These are phyloP conservation scores for Suhomyces wounanorum DNA, from an alignment of 1,139 yeast species.

Conservation along the genomic window DNA sequence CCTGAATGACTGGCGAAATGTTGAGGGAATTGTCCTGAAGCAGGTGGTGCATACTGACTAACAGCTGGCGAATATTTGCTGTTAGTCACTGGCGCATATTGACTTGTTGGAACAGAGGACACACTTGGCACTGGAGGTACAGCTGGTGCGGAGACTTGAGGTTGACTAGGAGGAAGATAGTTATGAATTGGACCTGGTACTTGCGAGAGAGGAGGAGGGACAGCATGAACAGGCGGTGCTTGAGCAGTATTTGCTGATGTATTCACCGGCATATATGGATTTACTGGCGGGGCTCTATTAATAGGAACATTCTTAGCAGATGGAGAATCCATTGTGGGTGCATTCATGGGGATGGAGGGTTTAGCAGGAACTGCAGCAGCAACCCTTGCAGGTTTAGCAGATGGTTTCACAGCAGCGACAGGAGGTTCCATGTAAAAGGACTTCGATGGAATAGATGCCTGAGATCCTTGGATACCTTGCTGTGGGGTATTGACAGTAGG, in stretches of 20 bases:
- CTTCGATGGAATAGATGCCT: background rate
- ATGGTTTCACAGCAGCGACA: constrained; percentile 27
- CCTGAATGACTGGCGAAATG: background rate
- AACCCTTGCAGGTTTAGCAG: constrained; percentile 34
- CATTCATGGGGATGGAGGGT: constrained; percentile 15
- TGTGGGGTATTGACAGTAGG: background rate
- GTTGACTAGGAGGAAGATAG: background rate
- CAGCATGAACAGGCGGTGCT: background rate
- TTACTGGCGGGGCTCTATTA: constrained; percentile 16
- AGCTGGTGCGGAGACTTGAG: background rate
- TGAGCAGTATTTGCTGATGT: constrained; percentile 7
- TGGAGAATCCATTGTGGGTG: constrained; percentile 13
- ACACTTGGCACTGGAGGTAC: background rate
- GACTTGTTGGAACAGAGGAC: background rate
- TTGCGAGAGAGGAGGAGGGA: background rate
- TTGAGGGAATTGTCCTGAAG: constrained; percentile 2
- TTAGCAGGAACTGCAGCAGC: constrained; percentile 21
- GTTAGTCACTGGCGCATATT: constrained; percentile 8
- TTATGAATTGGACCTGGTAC: background rate
- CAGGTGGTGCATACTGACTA: constrained; percentile 6
- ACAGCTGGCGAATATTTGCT: constrained; percentile 1
- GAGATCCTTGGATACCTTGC: background rate
- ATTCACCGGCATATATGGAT: constrained; percentile 16
- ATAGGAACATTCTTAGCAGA: constrained; percentile 14
- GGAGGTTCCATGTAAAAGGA: constrained; percentile 60